Conservation (phyloP, 306 rosid genomes). For the Cucurbita argyrosperma region DNA sequence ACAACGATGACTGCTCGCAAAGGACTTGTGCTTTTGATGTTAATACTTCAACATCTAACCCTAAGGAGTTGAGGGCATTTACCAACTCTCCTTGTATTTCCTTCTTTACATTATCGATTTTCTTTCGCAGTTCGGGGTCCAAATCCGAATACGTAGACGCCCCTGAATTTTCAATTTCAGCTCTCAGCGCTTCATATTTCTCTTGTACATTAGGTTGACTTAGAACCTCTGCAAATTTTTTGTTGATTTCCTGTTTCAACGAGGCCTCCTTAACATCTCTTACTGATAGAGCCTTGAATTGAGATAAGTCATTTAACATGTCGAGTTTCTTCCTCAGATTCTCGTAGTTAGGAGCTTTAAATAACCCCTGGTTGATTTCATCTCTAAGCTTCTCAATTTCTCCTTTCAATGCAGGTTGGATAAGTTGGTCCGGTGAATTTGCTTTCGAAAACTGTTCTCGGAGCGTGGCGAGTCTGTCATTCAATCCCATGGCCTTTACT, state of each 20-base stretch:
- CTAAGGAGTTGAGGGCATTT: constrained; percentile 41
- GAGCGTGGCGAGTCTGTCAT: constrained; percentile 32
- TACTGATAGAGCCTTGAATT: constrained; percentile 29
- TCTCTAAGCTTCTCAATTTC: constrained; percentile 45
- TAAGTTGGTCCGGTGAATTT: constrained; percentile 25
- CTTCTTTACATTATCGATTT: constrained; percentile 31
- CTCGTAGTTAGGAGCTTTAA: constrained; percentile 45
- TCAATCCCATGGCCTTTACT: constrained; percentile 40
- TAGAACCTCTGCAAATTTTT: constrained; percentile 25
- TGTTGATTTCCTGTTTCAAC: constrained; percentile 46
- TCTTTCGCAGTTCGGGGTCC: constrained; percentile 44
- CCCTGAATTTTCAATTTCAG: constrained; percentile 40
- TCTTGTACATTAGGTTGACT: constrained; percentile 41
- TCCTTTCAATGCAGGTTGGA: constrained; percentile 39
- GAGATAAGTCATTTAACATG: constrained; percentile 44
- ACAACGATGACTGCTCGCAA: constrained; percentile 15
- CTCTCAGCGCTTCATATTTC: constrained; percentile 32
- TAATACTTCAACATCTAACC: constrained; percentile 35
- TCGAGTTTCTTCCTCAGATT: constrained; percentile 38
- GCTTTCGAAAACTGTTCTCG: constrained; percentile 40
- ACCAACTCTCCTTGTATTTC: constrained; percentile 43
- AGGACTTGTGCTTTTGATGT: constrained; percentile 16
- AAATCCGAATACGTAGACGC: constrained; percentile 29
- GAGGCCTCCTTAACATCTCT: constrained; percentile 18
- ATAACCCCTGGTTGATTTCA: constrained; percentile 37